Conservation (phyloP, 73 alveolate genomes). For the Paramecium tetraurelia region DNA sequence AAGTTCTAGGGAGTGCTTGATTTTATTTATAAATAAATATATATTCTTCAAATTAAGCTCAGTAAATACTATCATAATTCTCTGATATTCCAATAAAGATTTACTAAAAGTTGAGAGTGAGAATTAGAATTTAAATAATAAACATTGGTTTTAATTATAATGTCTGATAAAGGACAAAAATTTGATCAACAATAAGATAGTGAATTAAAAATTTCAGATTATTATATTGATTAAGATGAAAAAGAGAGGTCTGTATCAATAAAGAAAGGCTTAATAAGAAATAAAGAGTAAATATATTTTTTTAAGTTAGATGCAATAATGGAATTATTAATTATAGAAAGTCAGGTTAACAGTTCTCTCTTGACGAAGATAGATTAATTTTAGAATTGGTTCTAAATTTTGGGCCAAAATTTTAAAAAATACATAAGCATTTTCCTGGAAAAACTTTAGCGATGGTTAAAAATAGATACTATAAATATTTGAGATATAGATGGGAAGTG, state of each 20-base stretch:
- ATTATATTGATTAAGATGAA: background rate
- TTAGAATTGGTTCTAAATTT: background rate
- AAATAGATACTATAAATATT: background rate
- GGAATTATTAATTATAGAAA: background rate
- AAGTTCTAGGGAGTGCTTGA: background rate
- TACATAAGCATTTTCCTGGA: slow-evolving; percentile 25
- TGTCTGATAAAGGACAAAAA: background rate
- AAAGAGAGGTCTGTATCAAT: background rate
- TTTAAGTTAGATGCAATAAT: background rate
- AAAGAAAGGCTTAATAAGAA: background rate
- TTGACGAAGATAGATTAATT: background rate
- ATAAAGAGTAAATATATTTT: background rate
- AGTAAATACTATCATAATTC: background rate
- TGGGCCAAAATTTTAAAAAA: slow-evolving; percentile 26
- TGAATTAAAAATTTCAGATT: background rate
- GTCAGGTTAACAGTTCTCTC: background rate
- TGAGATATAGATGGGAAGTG: slow-evolving; percentile 3
- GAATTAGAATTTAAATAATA: background rate
- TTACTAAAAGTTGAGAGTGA: background rate
- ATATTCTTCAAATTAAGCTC: background rate
- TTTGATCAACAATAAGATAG: background rate
- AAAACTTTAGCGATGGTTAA: slow-evolving; percentile 34
- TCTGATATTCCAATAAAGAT: background rate
- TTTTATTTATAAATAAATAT: background rate
- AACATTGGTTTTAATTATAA: background rate